Base-by-base conservation (phyloP, 2,329 filamentous ascomycete genomes). In the Metarhizium brunneum region DNA sequence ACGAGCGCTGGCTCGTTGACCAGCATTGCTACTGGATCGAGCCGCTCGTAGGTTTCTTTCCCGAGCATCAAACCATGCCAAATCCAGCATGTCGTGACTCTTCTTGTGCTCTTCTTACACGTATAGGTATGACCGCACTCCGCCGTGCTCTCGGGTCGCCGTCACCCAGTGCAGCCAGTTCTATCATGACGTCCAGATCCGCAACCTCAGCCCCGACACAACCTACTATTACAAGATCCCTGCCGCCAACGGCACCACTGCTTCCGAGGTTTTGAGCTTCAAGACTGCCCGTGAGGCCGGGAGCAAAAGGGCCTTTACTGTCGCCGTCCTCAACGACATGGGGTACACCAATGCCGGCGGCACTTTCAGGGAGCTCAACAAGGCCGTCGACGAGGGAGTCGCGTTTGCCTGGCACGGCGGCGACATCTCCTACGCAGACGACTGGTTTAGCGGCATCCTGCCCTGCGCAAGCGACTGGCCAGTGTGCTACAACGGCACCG, bases 401-500 rank as follows among this genome's bases (percentile, higher is more conserved):
- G 71, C 71, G 3, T 79, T 80, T 60, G 73, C 73, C 30, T 80
- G 77, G 77, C 77, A 80, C 62, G 76, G 76, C 42, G 77, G 77
- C 51, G 77, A 80, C 57, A 66, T 79, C 55, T 71, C 67, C 53
- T 80, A 80, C 56, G 76, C 77, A 0, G 76, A 78, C 60, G 73
- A 78, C 61, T 78, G 75, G 76, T 77, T 73, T 53, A 72, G 69
- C 14, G 76, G 77, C n/a, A 76, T 79, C 53, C 63, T 79, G 18
- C 71, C 76, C 14, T 80, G 77, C 56, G 72, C 67, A 49, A 65
- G 69, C 53, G 66, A 69, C 60, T 78, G 76, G 75, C 73, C 73
- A 1, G 69, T 79, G 14, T 80, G 77, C 68, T 80, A 79, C 64
- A 79, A 79, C 55, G 77, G 76, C 51, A 73, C 73, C 7, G 68